phyloP scores from a whole-genome alignment of 2,329 filamentous ascomycete species.

The Neopestalotiopsis rosae region DNA sequence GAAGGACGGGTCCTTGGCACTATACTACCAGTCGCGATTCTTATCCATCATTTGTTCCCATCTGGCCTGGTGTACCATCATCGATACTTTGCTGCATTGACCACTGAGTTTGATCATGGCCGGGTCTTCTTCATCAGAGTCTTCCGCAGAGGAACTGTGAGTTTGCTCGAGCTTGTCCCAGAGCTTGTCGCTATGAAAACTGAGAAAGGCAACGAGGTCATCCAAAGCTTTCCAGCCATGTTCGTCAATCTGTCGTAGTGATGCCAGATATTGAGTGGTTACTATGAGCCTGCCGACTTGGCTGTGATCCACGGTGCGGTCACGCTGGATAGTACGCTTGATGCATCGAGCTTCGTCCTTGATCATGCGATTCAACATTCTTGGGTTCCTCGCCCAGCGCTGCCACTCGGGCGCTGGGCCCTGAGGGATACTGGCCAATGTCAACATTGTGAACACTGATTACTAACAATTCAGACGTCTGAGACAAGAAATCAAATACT shows the following conservation, averaged over 20 bases:
- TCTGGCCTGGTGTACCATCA: neutral
- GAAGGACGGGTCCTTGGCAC: neutral
- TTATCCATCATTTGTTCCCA: neutral
- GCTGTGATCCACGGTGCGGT: neutral
- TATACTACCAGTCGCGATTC: neutral
- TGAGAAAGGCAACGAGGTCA: neutral
- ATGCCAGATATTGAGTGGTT: neutral
- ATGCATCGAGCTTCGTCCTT: slow-evolving; percentile 4
- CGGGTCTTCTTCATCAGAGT: slow-evolving; percentile 4
- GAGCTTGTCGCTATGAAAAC: neutral
- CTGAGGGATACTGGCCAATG: neutral
- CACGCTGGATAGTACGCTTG: neutral
- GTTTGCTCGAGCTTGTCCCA: neutral
- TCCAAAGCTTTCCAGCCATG: neutral
- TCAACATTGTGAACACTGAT: neutral
- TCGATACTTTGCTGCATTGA: neutral
- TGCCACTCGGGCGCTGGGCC: slow-evolving; percentile 4
- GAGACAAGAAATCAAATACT: too few species aligned
- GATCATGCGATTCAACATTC: slow-evolving; percentile 14
- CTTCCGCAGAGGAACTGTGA: neutral
- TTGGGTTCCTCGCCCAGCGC: neutral
- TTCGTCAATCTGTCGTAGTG: neutral
- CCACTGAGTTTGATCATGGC: neutral
- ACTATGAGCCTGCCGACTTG: neutral
- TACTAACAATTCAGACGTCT: too few species aligned